These are phyloP conservation scores for Otatea glauca DNA, from an alignment of 176 grass and related monocot species.

Conservation along the genomic window DNA sequence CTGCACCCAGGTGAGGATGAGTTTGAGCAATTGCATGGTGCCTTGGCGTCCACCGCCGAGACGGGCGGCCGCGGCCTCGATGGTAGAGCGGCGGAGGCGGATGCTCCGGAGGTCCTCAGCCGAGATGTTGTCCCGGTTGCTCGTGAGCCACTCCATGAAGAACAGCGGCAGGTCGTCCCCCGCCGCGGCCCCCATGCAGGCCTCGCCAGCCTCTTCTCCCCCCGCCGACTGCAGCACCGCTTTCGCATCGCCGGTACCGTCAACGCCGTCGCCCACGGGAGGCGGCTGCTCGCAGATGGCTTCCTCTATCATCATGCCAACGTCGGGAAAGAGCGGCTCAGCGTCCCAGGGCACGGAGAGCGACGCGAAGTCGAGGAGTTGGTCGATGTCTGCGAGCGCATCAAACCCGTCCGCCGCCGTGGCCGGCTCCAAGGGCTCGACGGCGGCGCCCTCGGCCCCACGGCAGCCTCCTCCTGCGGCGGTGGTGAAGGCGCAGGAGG, in stretches of 20 bases:
- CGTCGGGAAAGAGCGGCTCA: constrained; percentile 56
- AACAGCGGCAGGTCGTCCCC: constrained; percentile 71
- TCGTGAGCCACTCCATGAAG: constrained; percentile 96
- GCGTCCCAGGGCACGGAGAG: constrained; percentile 83
- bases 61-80: constrained; percentile 71
- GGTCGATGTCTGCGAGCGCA: constrained; percentile 54
- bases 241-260: constrained; percentile 1
- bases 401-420: constrained; percentile 44
- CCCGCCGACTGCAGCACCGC: background rate
- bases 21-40: constrained; percentile 80
- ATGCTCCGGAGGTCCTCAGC: constrained; percentile 87
- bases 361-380: constrained; percentile 58
- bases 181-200: constrained; percentile 26
- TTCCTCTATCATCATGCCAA: constrained; percentile 59
- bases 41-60: constrained; percentile 72
- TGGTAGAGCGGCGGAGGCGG: constrained; percentile 82
- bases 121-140: constrained; percentile 80
- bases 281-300: constrained; percentile 34
- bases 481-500: constrained; percentile 52
- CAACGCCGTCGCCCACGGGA: background rate
- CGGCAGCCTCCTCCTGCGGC: background rate
- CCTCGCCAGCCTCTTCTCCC: constrained; percentile 28
- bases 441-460: background rate
- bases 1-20: constrained; percentile 94
- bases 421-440: constrained; percentile 19